phyloP scores from a whole-genome alignment of 768 basidiomycete species.

The Boletellus ananas region DNA sequence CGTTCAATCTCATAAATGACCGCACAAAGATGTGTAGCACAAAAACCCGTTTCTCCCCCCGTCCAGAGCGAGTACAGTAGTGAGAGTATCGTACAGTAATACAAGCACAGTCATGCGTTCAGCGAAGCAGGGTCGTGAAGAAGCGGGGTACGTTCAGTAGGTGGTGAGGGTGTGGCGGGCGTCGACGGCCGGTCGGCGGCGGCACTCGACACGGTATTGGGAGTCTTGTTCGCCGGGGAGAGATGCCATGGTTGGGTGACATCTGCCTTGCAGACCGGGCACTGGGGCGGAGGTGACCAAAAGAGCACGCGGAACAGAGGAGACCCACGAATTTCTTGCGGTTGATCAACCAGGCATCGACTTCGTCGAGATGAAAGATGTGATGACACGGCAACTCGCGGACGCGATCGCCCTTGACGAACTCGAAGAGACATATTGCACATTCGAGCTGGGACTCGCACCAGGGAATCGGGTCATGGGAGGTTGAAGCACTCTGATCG shows the following conservation, averaged over 20 bases:
- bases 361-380: slow-evolving; percentile 89
- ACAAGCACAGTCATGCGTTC: slow-evolving; percentile 16
- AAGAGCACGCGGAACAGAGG: not conserved
- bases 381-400: slow-evolving; percentile 92
- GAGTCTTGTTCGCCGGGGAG: slow-evolving; percentile 14
- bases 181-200: slow-evolving; percentile 5
- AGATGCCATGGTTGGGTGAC: slow-evolving; percentile 62
- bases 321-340: slow-evolving; percentile 84
- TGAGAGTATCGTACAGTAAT: slow-evolving; percentile 23
- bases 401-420: slow-evolving; percentile 83
- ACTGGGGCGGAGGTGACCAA: slow-evolving; percentile 43
- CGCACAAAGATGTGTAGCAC: not conserved
- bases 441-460: slow-evolving; percentile 84
- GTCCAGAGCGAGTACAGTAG: slow-evolving; percentile 4
- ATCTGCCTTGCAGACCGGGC: slow-evolving; percentile 89
- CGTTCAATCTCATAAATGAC: slow-evolving; percentile 2
- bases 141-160: slow-evolving; percentile 34
- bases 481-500: slow-evolving; percentile 18
- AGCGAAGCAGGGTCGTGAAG: slow-evolving; percentile 21
- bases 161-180: slow-evolving; percentile 12
- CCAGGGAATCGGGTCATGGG: slow-evolving; percentile 53
- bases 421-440: slow-evolving; percentile 88
- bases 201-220: slow-evolving; percentile 1
- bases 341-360: slow-evolving; percentile 89
- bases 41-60: not conserved